A percentile compares a stretch with the other conserved stretches of the same genome.
phyloP scores from a whole-genome alignment of 2,329 filamentous ascomycete species.

The Sclerotinia sclerotiorum region DNA sequence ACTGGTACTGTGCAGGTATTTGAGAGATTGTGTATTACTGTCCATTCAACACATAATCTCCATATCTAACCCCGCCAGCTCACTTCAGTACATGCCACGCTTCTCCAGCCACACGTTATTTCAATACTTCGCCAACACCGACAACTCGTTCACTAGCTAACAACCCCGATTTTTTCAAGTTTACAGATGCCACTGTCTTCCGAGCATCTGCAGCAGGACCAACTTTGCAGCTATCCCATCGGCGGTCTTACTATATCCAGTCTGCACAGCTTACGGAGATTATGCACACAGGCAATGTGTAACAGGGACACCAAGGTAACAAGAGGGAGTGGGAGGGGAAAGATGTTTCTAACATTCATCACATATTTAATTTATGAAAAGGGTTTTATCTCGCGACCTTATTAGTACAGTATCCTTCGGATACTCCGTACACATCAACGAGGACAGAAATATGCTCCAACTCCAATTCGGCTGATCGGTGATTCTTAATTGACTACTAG shows the following conservation, averaged over 20 bases:
- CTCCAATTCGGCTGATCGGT: neutral
- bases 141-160: neutral
- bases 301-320: slow-evolving; percentile 9
- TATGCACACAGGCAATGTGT: neutral
- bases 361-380: slow-evolving; percentile 3
- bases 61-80: slow-evolving; percentile 18
- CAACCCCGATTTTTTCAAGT: neutral
- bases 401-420: too few relatives aligned
- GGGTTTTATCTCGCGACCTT: neutral
- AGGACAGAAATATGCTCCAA: neutral
- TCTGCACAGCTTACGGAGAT: slow-evolving; percentile 4
- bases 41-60: neutral
- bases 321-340: neutral
- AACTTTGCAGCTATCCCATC: neutral
- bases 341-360: neutral
- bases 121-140: neutral
- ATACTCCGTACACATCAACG: neutral
- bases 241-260: slow-evolving; percentile 2
- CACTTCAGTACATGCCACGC: neutral
- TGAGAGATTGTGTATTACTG: too few relatives aligned
- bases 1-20: neutral
- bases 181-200: neutral
- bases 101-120: slow-evolving; percentile 15
- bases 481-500: neutral
- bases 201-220: slow-evolving; percentile 1